phyloP scores from a whole-genome alignment of 1,139 yeast genomes.

The Blastobotrys buckinghamii region DNA sequence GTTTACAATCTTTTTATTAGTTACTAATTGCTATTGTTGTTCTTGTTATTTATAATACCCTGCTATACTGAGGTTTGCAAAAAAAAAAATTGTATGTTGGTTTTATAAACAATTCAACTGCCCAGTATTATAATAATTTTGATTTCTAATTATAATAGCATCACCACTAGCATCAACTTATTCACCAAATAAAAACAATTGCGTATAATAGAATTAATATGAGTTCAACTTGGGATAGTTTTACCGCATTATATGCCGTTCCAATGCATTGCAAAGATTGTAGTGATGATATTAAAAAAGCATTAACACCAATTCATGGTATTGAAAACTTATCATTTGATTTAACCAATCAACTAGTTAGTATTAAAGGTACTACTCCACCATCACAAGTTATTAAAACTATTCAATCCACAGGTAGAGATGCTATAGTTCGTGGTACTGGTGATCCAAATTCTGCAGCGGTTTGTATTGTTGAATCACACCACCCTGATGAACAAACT shows the following conservation, averaged over 20 bases:
- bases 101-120: too few species aligned
- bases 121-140: too few species aligned
- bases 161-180: too few species aligned
- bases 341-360: conserved; percentile 50
- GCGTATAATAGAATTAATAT: neutral
- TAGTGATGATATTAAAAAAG: conserved; percentile 51
- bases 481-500: conserved; percentile 42
- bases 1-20: too few species aligned
- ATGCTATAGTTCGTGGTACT: conserved; percentile 88
- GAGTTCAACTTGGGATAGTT: neutral
- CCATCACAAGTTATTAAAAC: conserved; percentile 64
- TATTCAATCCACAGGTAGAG: conserved; percentile 69
- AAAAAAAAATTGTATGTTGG: too few species aligned
- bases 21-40: too few species aligned
- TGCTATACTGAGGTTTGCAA: too few species aligned
- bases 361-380: conserved; percentile 58
- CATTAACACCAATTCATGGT: conserved; percentile 41
- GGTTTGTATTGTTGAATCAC: conserved; percentile 80
- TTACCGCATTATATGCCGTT: conserved; percentile 34
- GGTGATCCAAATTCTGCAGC: conserved; percentile 88
- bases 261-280: conserved; percentile 72
- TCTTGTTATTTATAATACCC: too few species aligned
- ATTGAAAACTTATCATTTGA: conserved; percentile 47
- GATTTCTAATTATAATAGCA: too few species aligned
- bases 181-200: too few species aligned